Percentiles rank a stretch among this genome's conserved stretches.
Evolutionary conservation across 805 yeast species (phyloP).

Genomic region (Teunomyces barrocoloradensis): DNA sequence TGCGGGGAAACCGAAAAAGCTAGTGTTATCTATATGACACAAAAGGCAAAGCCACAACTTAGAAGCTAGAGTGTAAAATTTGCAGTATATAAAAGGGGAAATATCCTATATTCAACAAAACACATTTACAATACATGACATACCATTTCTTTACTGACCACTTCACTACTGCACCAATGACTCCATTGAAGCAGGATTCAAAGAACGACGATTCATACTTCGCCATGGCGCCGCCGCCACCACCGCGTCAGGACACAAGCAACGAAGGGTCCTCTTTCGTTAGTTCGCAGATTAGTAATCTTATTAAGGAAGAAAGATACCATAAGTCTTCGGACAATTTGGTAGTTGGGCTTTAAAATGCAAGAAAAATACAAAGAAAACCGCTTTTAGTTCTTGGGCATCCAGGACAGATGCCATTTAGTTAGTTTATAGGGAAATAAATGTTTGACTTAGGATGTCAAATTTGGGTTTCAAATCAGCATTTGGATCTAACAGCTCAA

Average conservation of each 20-base stretch:
- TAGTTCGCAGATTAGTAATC: conserved; percentile 12
- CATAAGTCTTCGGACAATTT: conserved; percentile 27
- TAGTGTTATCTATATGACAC: not conserved
- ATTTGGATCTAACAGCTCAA: conserved; percentile 5
- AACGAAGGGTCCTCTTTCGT: conserved; percentile 7
- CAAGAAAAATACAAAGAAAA: not conserved
- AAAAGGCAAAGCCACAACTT: not conserved
- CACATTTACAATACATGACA: conserved; percentile 6
- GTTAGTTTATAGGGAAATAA: conserved; percentile 4
- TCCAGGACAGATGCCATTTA: not conserved
- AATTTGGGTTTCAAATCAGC: not conserved
- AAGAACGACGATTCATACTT: conserved; percentile 7
- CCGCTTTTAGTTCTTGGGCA: not conserved
- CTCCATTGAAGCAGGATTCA: conserved; percentile 10
- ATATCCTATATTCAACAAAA: not conserved
- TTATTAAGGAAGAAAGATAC: conserved; percentile 19
- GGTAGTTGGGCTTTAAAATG: conserved; percentile 2
- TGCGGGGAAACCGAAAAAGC: conserved; percentile 1
- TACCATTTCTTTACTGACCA: conserved; percentile 13
- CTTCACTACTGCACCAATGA: conserved; percentile 13
- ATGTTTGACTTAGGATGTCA: conserved; percentile 6
- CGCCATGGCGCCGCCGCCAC: conserved; percentile 7
- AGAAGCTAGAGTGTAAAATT: not conserved
- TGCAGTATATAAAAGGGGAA: conserved; percentile 3
- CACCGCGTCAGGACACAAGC: conserved; percentile 4